These are phyloP conservation scores for Populus hybrid DNA, from an alignment of 441 rosid genomes.

Conservation along the genomic window DNA sequence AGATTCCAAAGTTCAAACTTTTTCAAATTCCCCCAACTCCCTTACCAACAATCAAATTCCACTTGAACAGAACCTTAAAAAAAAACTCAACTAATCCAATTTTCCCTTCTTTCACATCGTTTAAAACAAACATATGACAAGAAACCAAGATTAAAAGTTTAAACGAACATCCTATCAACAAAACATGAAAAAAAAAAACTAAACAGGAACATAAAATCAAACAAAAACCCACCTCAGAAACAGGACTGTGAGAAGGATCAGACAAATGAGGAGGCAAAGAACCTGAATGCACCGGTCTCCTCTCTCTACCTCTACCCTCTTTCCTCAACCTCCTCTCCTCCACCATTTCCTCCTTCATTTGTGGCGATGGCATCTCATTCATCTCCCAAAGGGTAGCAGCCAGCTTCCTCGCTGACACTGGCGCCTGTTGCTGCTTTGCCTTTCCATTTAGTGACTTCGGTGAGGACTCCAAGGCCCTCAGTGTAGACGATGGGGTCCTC, in stretches of 20 bases:
- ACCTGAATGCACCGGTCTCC: constrained; percentile 67
- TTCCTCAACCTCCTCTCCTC: constrained; percentile 44
- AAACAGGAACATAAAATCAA: not conserved
- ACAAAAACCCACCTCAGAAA: constrained; percentile 66
- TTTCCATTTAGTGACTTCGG: constrained; percentile 50
- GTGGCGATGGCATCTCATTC: constrained; percentile 91
- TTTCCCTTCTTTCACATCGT: not conserved
- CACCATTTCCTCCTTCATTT: constrained; percentile 34
- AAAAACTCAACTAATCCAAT: not conserved
- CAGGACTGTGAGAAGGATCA: constrained; percentile 97
- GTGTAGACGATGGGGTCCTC: constrained; percentile 55
- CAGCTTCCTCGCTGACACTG: constrained; percentile 91
- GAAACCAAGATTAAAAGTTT: not conserved
- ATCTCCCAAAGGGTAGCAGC: constrained; percentile 99
- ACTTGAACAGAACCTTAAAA: not conserved
- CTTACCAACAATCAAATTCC: not conserved
- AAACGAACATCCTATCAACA: not conserved
- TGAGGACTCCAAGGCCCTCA: constrained; percentile 44
- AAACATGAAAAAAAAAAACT: not conserved
- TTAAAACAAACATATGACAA: not conserved
- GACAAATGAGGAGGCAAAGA: constrained; percentile 90
- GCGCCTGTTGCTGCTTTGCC: constrained; percentile 42
- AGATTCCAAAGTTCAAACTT: not conserved
- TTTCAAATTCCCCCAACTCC: not conserved
- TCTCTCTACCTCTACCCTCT: constrained; percentile 43